Percentiles rank a stretch among this genome's conserved stretches.
Evolutionary conservation across 1,284 basidiomycete genomes (phyloP).

Genomic region (Xanthoconium separans): DNA sequence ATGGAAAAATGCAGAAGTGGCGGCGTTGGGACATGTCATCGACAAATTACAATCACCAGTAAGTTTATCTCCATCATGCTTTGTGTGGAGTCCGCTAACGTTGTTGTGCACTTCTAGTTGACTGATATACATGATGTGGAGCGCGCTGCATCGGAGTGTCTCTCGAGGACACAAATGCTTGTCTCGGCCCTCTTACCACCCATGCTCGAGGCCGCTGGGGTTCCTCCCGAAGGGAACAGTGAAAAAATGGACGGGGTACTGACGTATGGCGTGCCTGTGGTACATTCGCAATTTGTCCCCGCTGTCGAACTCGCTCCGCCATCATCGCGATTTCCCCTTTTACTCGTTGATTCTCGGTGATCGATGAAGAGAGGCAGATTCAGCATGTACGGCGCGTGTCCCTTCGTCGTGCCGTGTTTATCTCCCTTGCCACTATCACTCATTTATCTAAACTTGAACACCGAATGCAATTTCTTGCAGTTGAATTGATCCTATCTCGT

Average conservation of each 20-base stretch:
- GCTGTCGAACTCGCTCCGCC: constrained; percentile 55
- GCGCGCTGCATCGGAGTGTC: constrained; percentile 21
- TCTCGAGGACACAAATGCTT: constrained; percentile 45
- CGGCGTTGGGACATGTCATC: constrained; percentile 33
- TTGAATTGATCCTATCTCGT: constrained; percentile 13
- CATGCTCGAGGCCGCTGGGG: constrained; percentile 13
- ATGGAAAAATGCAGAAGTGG: constrained; percentile 30
- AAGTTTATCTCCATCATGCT: constrained; percentile 2
- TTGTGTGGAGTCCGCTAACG: neutral
- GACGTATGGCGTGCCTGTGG: constrained; percentile 42
- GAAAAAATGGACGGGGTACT: constrained; percentile 42
- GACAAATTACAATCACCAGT: constrained; percentile 18
- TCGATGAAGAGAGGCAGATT: constrained; percentile 15
- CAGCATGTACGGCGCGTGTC: constrained; percentile 15
- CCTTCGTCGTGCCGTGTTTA: constrained; percentile 10
- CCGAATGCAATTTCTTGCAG: constrained; percentile 15
- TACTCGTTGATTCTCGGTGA: constrained; percentile 30
- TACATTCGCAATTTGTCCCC: constrained; percentile 47
- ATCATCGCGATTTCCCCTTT: constrained; percentile 45
- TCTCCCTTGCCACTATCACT: constrained; percentile 20
- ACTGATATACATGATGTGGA: constrained; percentile 14
- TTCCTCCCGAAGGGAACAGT: constrained; percentile 15
- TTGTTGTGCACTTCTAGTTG: constrained; percentile 15
- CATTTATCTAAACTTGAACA: constrained; percentile 33
- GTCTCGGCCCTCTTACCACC: constrained; percentile 45